A percentile compares a stretch with the other conserved stretches of the same genome.
These are phyloP conservation scores for Auricularia auricula-judae DNA, from an alignment of 768 basidiomycete species.

Conservation along the genomic window DNA sequence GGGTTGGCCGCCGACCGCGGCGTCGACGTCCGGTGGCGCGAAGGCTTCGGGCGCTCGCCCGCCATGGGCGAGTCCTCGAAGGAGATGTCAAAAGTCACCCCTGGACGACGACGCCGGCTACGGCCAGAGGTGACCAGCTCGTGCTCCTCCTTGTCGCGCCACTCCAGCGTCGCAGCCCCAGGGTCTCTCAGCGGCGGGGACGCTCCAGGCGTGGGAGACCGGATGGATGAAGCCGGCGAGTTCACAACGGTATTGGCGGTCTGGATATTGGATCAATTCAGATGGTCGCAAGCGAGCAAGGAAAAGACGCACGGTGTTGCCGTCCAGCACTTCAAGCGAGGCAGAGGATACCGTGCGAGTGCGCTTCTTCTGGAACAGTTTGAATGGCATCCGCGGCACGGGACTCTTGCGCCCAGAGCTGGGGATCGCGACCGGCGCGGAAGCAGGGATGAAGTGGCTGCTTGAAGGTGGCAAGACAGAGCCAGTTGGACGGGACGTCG, in stretches of 20 bases:
- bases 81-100: conserved; percentile 45
- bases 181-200: conserved; percentile 58
- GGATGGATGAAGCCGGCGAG: conserved; percentile 60
- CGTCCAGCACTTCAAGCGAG: conserved; percentile 69
- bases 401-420: conserved; percentile 28
- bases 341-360: conserved; percentile 61
- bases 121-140: conserved; percentile 28
- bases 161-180: conserved; percentile 50
- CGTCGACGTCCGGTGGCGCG: background rate
- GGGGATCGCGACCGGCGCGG: conserved; percentile 19
- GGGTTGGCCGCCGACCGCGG: background rate
- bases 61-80: conserved; percentile 7
- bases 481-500: background rate
- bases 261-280: conserved; percentile 3
- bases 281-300: background rate
- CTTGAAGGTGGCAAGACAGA: background rate
- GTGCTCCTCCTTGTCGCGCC: conserved; percentile 57
- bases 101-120: conserved; percentile 34
- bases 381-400: conserved; percentile 45
- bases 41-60: background rate
- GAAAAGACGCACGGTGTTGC: conserved; percentile 52
- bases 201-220: conserved; percentile 41
- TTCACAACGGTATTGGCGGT: conserved; percentile 64
- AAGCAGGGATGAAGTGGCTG: conserved; percentile 4
- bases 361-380: conserved; percentile 42